Percentiles rank a stretch among this genome's conserved stretches.
Evolutionary conservation across 306 rosid genomes (phyloP).

Genomic region (Glycyrrhiza uralensis): DNA sequence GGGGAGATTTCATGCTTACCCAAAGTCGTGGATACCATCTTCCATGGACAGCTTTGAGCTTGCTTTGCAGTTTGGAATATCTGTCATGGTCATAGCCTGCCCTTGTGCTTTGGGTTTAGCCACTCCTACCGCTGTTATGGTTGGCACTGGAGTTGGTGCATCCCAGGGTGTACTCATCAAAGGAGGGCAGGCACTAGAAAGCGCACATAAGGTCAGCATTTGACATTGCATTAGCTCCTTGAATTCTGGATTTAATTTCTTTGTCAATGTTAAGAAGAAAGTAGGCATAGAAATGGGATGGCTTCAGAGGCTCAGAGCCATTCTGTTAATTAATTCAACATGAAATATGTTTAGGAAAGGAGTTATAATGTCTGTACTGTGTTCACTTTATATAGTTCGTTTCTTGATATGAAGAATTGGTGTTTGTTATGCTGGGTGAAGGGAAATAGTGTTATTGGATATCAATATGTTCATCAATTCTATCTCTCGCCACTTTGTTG

Average conservation of each 20-base stretch:
- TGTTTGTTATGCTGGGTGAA: conserved; percentile 7
- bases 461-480: not conserved
- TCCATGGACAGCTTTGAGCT: conserved; percentile 86
- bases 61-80: conserved; percentile 90
- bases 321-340: not conserved
- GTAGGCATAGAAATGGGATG: not conserved
- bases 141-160: conserved; percentile 95
- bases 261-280: not conserved
- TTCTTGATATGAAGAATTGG: not conserved
- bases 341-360: conserved; percentile 7
- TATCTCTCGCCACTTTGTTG: not conserved
- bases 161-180: conserved; percentile 87
- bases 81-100: conserved; percentile 96
- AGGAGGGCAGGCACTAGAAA: conserved; percentile 91
- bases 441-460: not conserved
- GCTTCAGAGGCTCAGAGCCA: not conserved
- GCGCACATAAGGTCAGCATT: conserved; percentile 72
- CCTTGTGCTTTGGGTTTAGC: conserved; percentile 97
- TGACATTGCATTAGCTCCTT: not conserved
- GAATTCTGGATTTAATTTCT: conserved; percentile 5
- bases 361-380: not conserved
- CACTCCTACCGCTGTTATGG: conserved; percentile 95
- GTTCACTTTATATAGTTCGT: not conserved
- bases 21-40: conserved; percentile 76
- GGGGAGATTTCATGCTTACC: conserved; percentile 65